Evolutionary conservation across 371 early-diverging fungal species (phyloP), one percentile per base, ranked within the genome.

Genomic region (Rhizomucor pusillus): DNA sequence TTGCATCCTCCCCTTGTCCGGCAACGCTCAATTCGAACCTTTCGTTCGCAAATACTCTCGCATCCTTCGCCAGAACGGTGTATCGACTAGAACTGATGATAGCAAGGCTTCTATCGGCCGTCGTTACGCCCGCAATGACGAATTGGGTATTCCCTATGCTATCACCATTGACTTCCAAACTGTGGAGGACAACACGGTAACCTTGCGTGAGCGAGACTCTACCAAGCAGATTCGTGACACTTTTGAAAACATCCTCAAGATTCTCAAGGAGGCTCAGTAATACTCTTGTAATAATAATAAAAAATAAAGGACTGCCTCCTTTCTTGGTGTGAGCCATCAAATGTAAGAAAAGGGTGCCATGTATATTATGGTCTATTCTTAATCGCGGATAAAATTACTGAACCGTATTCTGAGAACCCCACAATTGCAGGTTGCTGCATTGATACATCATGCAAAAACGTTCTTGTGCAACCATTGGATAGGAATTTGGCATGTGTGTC

Each of bases 101-200:
- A 88, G 91, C 39, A 87, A 91, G 47, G 84, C 88, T 3, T 86
- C 97, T 16, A 99, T 99, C 65, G 99, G 99, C 53, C 91, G 92
- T 62, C 90, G 99, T 63, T 99, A 99, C 75, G 85, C 99, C 11
- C 91, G 97, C 61, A 95, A 94, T 71, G 99, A 99, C 79, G 99
- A 99, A 75, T 75, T 99, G 45, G 99, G 99, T 58, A 95, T 95
- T 49, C 99, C 99, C 34, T 99, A 94, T 76, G 99, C 92, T 48
- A 83, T 99, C 66, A 99, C 99, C 7, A 87, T 99, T 43, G 99
- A 99, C 79, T 94, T 94, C 84, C 91, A 96, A 62, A 94, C 99
- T n/a, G 85, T 92, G 22, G 77, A 91, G 57, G 99, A 99, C 69
- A 66, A 75, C 57, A 94, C 93, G 20, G 94, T 98, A 25, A 99